Base-by-base conservation (phyloP, 139 green algal species). In the Closterium sp. region DNA sequence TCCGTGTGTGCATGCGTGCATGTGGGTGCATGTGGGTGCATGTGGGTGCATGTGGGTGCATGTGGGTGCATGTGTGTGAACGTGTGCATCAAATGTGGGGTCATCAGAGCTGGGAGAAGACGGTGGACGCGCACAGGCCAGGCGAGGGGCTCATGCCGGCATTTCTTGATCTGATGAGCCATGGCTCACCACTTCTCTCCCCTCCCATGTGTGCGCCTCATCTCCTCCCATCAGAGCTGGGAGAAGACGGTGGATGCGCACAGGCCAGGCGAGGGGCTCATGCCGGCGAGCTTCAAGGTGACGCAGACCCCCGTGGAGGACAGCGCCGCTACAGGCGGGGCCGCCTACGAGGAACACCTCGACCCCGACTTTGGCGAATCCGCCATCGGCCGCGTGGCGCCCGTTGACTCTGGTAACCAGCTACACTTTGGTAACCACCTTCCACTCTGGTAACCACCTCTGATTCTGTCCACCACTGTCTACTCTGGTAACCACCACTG, bases 251-350 rank as follows among this genome's bases (percentile, higher is more conserved):
- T 91, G n/a, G 91, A 94, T 33, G 91, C 88, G 43, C 91, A 89
- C 91, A 92, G 34, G 55, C 91, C 91, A 28, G 91, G 91, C 25
- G 91, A 94, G 91, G 91, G 91, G 35, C 88, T 94, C 19, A 91
- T 94, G 87, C 91, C 91, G 25, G 91, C 91, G 9, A 90, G 69
- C 76, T 94, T 94, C 87, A 94, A 94, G 85, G 91, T 94, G 55
- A 43, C 30, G 2, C 76, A 89, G 19, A 30, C 12, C 23, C 33
- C 33, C 23, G 23, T 90, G 30, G 87, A 89, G 81, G 84, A 89
- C 84, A 89, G 87, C 25, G n/a, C 86, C 10, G 30, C 28, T 9
- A n/a, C n/a, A n/a, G 89, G 89, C 66, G 55, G 55, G 1, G 33
- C 9, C 16, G 38, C 38, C 12, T 91, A 36, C 33, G 87, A 93